Evolutionary conservation across 768 basidiomycete species (phyloP).

Genomic region (Lentinus tigrinus): DNA sequence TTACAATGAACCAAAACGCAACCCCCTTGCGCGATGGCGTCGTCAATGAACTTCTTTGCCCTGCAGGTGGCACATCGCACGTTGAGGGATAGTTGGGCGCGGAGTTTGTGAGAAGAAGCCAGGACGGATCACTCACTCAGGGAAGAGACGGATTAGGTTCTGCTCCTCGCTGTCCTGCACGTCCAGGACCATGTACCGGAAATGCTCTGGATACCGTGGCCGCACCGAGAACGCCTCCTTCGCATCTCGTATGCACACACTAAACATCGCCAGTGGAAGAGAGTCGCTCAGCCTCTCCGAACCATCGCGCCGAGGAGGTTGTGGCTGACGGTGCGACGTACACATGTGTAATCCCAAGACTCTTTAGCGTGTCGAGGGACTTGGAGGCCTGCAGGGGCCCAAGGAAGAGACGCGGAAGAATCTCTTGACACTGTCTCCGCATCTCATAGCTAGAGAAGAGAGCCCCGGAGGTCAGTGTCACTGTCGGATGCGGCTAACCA

Average conservation of each 20-base stretch:
- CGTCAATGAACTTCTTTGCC: conserved; percentile 74
- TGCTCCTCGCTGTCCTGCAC: conserved; percentile 94
- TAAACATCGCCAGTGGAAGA: conserved; percentile 27
- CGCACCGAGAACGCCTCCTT: conserved; percentile 89
- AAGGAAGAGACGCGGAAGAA: conserved; percentile 75
- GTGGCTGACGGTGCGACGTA: conserved; percentile 31
- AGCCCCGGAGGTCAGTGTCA: background rate
- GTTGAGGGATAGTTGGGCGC: background rate
- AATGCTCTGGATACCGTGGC: conserved; percentile 79
- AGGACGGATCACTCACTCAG: conserved; percentile 49
- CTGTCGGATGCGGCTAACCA: background rate
- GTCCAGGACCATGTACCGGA: conserved; percentile 77
- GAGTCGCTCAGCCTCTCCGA: background rate
- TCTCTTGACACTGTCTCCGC: conserved; percentile 93
- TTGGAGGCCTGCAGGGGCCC: conserved; percentile 91
- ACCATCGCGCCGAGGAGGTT: background rate
- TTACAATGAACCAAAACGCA: conserved; percentile 89
- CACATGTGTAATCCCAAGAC: conserved; percentile 82
- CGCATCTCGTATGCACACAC: conserved; percentile 85
- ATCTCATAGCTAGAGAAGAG: conserved; percentile 74
- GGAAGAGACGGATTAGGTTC: conserved; percentile 89
- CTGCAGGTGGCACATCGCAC: conserved; percentile 35
- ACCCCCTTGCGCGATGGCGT: conserved; percentile 64
- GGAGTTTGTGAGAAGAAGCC: background rate
- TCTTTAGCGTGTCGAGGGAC: conserved; percentile 64